Conservation (phyloP, 2,329 filamentous ascomycete genomes). For the Corinectria fuckeliana region DNA sequence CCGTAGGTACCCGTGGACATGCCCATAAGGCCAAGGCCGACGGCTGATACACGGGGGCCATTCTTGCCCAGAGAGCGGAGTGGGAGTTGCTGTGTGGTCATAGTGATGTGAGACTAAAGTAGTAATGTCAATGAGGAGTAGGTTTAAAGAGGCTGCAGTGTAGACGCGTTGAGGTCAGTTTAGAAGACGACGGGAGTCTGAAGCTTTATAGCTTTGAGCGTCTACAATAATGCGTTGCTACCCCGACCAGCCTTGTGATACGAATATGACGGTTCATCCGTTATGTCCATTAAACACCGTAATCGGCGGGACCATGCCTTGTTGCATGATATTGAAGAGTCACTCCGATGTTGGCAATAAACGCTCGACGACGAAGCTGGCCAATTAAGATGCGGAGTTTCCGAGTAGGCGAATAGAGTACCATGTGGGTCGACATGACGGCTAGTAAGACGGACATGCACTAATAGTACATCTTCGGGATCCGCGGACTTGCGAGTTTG, state of each 20-base stretch:
- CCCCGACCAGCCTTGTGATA: background rate
- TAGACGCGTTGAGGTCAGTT: background rate
- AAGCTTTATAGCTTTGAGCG: background rate
- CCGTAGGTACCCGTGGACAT: constrained; percentile 27
- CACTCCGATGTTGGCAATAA: background rate
- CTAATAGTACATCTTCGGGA: too few relatives aligned
- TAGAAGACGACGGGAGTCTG: background rate
- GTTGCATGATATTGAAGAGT: background rate
- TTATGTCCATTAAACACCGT: background rate
- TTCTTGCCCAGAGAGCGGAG: constrained; percentile 50
- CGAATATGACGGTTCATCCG: background rate
- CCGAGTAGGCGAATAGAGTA: constrained; percentile 28
- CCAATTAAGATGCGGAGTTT: constrained; percentile 30
- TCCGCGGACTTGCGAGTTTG: background rate
- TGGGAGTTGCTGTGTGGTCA: background rate
- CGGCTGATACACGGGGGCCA: constrained; percentile 54
- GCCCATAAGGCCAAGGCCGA: constrained; percentile 61
- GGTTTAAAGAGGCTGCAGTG: background rate
- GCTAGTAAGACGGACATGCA: background rate
- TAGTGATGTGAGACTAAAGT: background rate
- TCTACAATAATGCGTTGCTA: background rate
- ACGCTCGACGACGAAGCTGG: background rate
- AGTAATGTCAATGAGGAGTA: background rate
- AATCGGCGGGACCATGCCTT: background rate
- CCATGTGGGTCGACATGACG: background rate